These are phyloP conservation scores for Leptodontidium sp. DNA, from an alignment of 2,329 filamentous ascomycete species.

Conservation along the genomic window DNA sequence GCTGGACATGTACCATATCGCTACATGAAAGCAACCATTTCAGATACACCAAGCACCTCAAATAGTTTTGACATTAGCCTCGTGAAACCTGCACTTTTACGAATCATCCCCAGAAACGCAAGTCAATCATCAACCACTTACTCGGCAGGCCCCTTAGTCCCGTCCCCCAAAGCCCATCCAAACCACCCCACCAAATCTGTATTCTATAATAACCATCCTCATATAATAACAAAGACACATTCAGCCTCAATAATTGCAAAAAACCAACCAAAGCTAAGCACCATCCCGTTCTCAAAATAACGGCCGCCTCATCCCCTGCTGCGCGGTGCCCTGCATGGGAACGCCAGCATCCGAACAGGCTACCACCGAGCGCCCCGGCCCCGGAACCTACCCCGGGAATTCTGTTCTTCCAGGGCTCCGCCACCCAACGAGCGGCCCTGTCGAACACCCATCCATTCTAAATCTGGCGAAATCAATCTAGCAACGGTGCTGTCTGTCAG, in stretches of 20 bases:
- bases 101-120: too few relatives aligned
- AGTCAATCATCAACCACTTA: too few relatives aligned
- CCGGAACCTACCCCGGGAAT: neutral
- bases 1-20: too few relatives aligned
- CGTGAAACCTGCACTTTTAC: neutral
- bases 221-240: too few relatives aligned
- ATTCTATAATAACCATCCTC: too few relatives aligned
- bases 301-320: neutral
- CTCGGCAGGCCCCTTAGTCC: too few relatives aligned
- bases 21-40: neutral
- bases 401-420: neutral
- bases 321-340: neutral
- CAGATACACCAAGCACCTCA: neutral
- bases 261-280: too few relatives aligned
- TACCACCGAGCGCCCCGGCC: neutral
- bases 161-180: too few relatives aligned
- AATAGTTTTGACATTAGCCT: neutral
- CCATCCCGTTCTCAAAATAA: neutral
- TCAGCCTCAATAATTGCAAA: too few relatives aligned
- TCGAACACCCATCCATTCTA: neutral
- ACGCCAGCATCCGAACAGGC: conserved; percentile 12
- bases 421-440: conserved; percentile 2
- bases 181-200: too few relatives aligned
- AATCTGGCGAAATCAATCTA: neutral
- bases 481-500: neutral